Evolutionary conservation across 2,329 filamentous ascomycete genomes (phyloP), one percentile per base, ranked within the genome.

Genomic region (Epicoccum sorghinum): DNA sequence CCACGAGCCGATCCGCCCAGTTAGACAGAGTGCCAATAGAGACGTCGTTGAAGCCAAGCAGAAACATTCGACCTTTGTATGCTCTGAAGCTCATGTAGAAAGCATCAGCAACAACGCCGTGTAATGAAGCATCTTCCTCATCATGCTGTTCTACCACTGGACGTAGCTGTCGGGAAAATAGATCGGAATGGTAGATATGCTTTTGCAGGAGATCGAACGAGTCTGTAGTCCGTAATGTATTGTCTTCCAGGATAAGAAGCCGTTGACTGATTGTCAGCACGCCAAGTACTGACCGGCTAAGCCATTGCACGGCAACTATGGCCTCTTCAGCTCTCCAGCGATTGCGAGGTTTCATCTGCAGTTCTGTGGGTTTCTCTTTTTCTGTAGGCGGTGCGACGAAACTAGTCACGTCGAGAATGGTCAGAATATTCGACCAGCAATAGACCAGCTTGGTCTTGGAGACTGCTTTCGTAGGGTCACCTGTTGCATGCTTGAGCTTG

Each of bases 371-470:
- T 66, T 91, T 92, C 61, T 93, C 89, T 58, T 86, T 87, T 61
- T 91, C 87, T 12, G 86, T 83, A 0, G 83, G 71, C 23, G 80
- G 77, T 10, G 87, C 80, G 3, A 66, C 61, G 7, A 70, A 62
- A 63, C 95, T 89, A 46, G 93, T 87, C 9, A 98, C 86, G 60
- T 99, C 95, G 23, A 99, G 78, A 4, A 99, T 88, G 0, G 93
- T 98, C 61, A 99, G 78, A n/a, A 98, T 86, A 67, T 98, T 98
- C 2, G 95, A 98, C 95, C 95, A 99, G 75, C 93, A 97, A 77
- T 99, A 99, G 0, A 91, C 93, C 14, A 99, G 83, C 74, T 99
- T 98, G 33, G 89, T 89, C 68, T 87, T 89, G 14, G 90, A 93
- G 8, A 88, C 82, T 7, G 87, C 84, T 65, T 86, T 89, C 4